Evolutionary conservation across 768 basidiomycete species (phyloP).

Genomic region (Lactarius trivialis): DNA sequence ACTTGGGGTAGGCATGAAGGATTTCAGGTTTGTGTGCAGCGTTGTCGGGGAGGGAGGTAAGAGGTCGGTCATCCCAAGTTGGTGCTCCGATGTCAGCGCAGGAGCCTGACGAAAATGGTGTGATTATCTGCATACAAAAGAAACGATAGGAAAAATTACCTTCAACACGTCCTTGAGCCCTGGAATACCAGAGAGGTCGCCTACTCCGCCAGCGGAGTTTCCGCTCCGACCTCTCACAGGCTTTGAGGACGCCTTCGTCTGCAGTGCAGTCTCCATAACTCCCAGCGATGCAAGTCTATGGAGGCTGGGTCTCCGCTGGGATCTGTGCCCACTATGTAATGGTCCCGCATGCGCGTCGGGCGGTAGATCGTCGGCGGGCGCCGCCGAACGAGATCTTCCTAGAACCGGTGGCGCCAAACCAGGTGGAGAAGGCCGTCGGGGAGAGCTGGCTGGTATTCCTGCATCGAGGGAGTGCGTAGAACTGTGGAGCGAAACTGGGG

Average conservation of each 20-base stretch:
- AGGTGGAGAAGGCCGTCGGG: conserved; percentile 23
- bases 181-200: conserved; percentile 40
- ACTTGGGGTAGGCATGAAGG: conserved; percentile 37
- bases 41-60: conserved; percentile 67
- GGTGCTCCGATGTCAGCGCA: conserved; percentile 61
- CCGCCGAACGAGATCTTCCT: conserved; percentile 32
- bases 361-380: conserved; percentile 24
- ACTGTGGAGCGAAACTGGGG: conserved; percentile 32
- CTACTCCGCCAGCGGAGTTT: conserved; percentile 38
- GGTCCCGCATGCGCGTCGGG: conserved; percentile 2
- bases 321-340: conserved; percentile 15
- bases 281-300: conserved; percentile 48
- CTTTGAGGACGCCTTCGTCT: conserved; percentile 41
- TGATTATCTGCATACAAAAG: not conserved
- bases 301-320: conserved; percentile 35
- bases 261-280: conserved; percentile 46
- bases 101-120: conserved; percentile 42
- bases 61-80: conserved; percentile 59
- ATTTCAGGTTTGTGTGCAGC: conserved; percentile 33
- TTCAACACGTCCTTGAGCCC: conserved; percentile 70
- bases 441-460: conserved; percentile 27
- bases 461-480: conserved; percentile 52
- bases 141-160: conserved; percentile 32
- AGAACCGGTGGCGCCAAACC: conserved; percentile 30
- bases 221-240: conserved; percentile 41